phyloP scores from a whole-genome alignment of 1,284 basidiomycete species.

The Rhodotorula sp. region DNA sequence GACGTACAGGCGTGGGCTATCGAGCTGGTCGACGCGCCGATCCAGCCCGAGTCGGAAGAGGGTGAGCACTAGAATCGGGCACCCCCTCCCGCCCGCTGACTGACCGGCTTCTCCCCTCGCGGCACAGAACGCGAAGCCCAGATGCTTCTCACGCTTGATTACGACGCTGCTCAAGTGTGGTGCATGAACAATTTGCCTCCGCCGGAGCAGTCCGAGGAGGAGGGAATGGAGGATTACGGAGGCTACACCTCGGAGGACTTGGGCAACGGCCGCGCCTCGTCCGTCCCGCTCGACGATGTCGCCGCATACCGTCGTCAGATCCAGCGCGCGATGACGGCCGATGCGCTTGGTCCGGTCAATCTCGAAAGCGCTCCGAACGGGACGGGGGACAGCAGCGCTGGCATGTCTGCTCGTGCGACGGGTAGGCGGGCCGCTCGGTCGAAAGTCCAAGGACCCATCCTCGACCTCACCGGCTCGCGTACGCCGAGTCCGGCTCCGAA shows the following conservation, averaged over 20 bases:
- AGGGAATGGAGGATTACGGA: background rate
- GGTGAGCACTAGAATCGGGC: background rate
- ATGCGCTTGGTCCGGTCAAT: background rate
- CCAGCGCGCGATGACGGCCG: background rate
- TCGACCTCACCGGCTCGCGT: constrained; percentile 22
- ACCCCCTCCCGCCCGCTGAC: background rate
- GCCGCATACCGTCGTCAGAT: background rate
- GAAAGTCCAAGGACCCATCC: background rate
- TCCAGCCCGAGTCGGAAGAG: background rate
- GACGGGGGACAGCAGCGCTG: no score
- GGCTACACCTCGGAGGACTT: constrained; percentile 1
- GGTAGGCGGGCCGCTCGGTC: background rate
- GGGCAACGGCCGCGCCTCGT: background rate
- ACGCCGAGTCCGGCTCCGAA: constrained; percentile 20
- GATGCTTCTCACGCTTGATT: constrained; percentile 6
- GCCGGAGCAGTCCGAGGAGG: background rate
- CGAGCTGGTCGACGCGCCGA: background rate
- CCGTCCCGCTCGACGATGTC: background rate
- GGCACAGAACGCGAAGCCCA: background rate
- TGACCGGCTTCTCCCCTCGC: background rate
- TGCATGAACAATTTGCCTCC: constrained; percentile 3
- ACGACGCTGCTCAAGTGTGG: constrained; percentile 6
- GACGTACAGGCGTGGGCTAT: constrained; percentile 10
- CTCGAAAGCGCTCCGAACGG: no score
- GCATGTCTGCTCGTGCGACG: background rate